Base-by-base conservation (phyloP, 148 eudicot species). In the Gaultheria prostrata region DNA sequence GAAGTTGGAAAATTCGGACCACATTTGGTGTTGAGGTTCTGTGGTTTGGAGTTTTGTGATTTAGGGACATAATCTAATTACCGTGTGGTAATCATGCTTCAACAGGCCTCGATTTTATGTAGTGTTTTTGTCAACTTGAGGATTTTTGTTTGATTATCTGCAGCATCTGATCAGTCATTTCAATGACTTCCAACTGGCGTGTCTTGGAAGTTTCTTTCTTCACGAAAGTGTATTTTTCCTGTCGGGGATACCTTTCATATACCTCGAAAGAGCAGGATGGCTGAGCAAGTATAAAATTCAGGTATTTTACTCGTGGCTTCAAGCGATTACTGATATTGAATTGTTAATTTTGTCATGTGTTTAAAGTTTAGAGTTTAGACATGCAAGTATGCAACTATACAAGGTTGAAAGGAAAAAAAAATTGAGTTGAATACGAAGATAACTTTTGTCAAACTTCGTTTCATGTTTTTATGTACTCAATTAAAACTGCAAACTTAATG, bases 241-340 rank as follows among this genome's bases (percentile, higher is more conserved):
- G 78, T 91, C 98, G 7, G 98, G 98, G 61, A 91, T 96, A 80
- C 98, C 98, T 65, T 96, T 94, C 79, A 91, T 96, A 72, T 90
- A 69, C 85, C 79, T 96, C 81, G 98, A 96, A 90, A 94, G 95
- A 87, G 89, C 86, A 59, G 98, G 98, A 85, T 94, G 91, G 89
- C 86, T 94, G 85, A 89, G 93, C 95, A 92, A 96, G 89, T 96
- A 93, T 87, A 96, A 96, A 89, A 96, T 96, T 85, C 98, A 96
- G 98, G 98, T 96, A 70, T 77, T 10, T 48, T 35, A 59, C 86
- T 83, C 20, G 69, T 81, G 53, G 30, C 76, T 51, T 32, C 20
- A 14, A 77, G 80, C 30, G 65, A 26, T 80, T 39, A 21, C 51
- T 80, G 50, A 71, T 32, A 51, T 53, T 63, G 70, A 63, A n/a